These are phyloP conservation scores for Wickerhamiella shivajii DNA, from an alignment of 805 yeast genomes.

Conservation along the genomic window DNA sequence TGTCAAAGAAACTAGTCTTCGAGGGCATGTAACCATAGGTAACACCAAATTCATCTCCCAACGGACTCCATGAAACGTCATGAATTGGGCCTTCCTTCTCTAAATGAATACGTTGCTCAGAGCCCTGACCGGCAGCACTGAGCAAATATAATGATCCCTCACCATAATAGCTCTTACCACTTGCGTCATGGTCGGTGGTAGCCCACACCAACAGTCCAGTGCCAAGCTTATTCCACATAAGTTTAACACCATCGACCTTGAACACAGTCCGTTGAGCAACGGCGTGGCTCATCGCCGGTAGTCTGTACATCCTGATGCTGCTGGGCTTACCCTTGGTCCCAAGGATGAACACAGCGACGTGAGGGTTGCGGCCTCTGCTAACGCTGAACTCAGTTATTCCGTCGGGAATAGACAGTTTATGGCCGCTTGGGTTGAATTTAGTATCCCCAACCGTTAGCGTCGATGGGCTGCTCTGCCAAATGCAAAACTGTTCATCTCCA, in stretches of 20 bases:
- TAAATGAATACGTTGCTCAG: conserved; percentile 68
- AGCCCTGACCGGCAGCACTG: conserved; percentile 79
- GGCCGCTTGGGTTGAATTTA: conserved; percentile 36
- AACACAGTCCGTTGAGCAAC: conserved; percentile 78
- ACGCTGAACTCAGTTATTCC: conserved; percentile 48
- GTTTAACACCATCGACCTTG: conserved; percentile 86
- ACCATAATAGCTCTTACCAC: conserved; percentile 91
- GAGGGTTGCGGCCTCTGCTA: conserved; percentile 81
- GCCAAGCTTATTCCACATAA: conserved; percentile 90
- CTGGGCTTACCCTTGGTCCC: conserved; percentile 85
- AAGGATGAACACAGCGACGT: conserved; percentile 81
- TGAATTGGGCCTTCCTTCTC: conserved; percentile 94
- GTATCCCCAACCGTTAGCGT: conserved; percentile 39
- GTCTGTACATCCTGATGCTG: conserved; percentile 63
- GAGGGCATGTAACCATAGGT: conserved; percentile 98
- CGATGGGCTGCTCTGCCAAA: conserved; percentile 38
- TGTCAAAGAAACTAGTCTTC: conserved; percentile 83
- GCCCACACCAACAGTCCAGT: conserved; percentile 89
- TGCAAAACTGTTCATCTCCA: conserved; percentile 58
- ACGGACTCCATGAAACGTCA: conserved; percentile 94
- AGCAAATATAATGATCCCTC: conserved; percentile 83
- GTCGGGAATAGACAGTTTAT: conserved; percentile 31
- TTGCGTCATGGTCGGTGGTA: conserved; percentile 87
- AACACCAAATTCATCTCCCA: conserved; percentile 92
- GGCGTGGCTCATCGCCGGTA: conserved; percentile 63